Evolutionary conservation across 2,329 filamentous ascomycete species (phyloP).

Genomic region (Alternaria brassicae): DNA sequence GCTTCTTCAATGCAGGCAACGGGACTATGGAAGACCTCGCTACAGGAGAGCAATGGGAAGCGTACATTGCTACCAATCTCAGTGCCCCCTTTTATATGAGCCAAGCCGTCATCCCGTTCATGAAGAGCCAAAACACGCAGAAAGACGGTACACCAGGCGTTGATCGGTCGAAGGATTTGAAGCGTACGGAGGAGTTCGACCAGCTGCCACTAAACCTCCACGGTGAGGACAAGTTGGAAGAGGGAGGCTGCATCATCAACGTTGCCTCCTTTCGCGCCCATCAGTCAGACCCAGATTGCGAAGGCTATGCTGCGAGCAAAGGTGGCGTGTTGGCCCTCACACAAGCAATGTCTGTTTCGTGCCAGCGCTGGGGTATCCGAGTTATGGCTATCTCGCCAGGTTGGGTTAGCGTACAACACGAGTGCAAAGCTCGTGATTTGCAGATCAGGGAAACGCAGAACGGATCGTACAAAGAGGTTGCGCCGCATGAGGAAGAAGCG

Average conservation of each 20-base stretch:
- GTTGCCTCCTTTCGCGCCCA: conserved; percentile 59
- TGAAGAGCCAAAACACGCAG: conserved; percentile 29
- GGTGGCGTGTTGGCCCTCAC: conserved; percentile 59
- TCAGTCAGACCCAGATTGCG: conserved; percentile 58
- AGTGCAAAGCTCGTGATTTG: conserved; percentile 52
- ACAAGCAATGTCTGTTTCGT: conserved; percentile 57
- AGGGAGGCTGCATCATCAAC: conserved; percentile 50
- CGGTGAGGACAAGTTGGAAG: conserved; percentile 30
- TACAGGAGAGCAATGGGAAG: conserved; percentile 34
- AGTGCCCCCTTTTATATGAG: conserved; percentile 33
- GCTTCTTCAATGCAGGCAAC: conserved; percentile 33
- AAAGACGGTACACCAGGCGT: conserved; percentile 19
- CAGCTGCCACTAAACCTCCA: conserved; percentile 28
- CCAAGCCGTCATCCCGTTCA: conserved; percentile 32
- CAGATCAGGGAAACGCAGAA: conserved; percentile 36
- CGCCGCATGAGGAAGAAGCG: conserved; percentile 27
- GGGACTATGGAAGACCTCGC: conserved; percentile 34
- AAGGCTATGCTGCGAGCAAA: conserved; percentile 59
- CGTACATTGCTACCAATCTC: conserved; percentile 31
- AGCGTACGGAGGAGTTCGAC: conserved; percentile 30
- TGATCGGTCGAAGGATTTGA: conserved; percentile 26
- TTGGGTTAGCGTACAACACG: conserved; percentile 59
- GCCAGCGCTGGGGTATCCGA: conserved; percentile 53
- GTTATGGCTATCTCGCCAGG: conserved; percentile 59
- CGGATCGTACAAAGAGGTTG: conserved; percentile 22